Evolutionary conservation across 2,329 filamentous ascomycete species (phyloP).

Genomic region (Alternaria sp.): DNA sequence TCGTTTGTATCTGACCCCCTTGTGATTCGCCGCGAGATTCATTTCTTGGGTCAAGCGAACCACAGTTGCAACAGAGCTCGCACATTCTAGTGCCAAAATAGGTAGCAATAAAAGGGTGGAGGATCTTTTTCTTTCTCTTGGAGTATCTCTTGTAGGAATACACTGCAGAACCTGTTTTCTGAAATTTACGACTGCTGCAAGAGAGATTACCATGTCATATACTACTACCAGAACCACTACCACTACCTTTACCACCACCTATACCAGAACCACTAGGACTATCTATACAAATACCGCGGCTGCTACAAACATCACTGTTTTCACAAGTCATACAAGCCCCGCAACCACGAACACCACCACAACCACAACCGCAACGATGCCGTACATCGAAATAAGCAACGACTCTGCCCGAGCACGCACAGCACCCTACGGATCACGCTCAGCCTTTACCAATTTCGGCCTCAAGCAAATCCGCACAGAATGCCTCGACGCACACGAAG

Average conservation of each 20-base stretch:
- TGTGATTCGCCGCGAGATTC: not conserved
- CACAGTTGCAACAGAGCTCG: too few species aligned
- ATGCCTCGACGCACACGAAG: not conserved
- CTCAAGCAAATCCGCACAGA: not conserved
- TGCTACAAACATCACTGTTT: not conserved
- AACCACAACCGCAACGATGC: not conserved
- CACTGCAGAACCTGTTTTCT: not conserved
- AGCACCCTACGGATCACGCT: not conserved
- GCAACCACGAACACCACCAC: not conserved
- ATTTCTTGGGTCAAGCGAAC: not conserved
- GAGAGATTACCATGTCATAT: not conserved
- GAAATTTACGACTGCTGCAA: not conserved
- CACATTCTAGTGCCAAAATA: not conserved
- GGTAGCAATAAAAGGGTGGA: not conserved
- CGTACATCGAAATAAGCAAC: not conserved
- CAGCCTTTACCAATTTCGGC: not conserved
- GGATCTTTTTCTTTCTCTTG: not conserved
- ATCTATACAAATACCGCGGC: not conserved
- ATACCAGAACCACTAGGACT: not conserved
- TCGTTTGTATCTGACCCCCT: not conserved
- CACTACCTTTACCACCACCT: not conserved
- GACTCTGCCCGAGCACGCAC: too few species aligned
- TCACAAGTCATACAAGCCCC: not conserved
- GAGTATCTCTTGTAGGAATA: not conserved
- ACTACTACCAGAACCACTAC: not conserved